Percentiles rank a stretch among this genome's conserved stretches.
phyloP scores from a whole-genome alignment of 192 early-diverging fungal genomes.

The Mortierella alpina region DNA sequence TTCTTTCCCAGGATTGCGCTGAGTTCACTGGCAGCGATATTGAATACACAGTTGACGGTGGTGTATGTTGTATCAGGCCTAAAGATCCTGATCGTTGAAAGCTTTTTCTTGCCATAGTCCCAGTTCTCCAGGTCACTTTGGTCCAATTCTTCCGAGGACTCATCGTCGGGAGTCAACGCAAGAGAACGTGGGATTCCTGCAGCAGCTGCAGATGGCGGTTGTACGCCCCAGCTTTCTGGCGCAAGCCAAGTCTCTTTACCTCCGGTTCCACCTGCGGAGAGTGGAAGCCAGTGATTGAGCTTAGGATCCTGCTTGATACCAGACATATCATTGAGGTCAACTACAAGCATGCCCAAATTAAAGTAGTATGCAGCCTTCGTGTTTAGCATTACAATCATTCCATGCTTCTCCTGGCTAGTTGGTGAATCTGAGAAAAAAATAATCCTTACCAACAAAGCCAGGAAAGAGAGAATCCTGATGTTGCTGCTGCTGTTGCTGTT shows the following conservation, averaged over 20 bases:
- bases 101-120: constrained; percentile 38
- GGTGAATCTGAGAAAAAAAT: not conserved
- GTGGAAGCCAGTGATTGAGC: constrained; percentile 15
- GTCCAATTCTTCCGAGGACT: constrained; percentile 30
- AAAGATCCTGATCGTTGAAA: constrained; percentile 75
- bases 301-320: constrained; percentile 27
- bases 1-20: constrained; percentile 81
- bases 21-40: constrained; percentile 79
- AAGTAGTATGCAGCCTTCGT: too few relatives aligned
- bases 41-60: constrained; percentile 76
- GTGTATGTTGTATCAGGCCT: constrained; percentile 84
- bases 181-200: constrained; percentile 11
- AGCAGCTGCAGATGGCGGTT: constrained; percentile 2
- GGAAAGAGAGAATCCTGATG: not conserved
- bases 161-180: constrained; percentile 23
- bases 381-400: too few relatives aligned
- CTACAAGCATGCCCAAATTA: not conserved
- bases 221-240: constrained; percentile 51
- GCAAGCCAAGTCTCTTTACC: constrained; percentile 33
- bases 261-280: constrained; percentile 17
- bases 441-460: constrained; percentile 21
- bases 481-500: not conserved
- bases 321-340: constrained; percentile 39
- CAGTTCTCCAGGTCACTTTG: constrained; percentile 35
- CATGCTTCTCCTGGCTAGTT: not conserved